Evolutionary conservation across 768 basidiomycete genomes (phyloP).

Genomic region (Zangia roseola): DNA sequence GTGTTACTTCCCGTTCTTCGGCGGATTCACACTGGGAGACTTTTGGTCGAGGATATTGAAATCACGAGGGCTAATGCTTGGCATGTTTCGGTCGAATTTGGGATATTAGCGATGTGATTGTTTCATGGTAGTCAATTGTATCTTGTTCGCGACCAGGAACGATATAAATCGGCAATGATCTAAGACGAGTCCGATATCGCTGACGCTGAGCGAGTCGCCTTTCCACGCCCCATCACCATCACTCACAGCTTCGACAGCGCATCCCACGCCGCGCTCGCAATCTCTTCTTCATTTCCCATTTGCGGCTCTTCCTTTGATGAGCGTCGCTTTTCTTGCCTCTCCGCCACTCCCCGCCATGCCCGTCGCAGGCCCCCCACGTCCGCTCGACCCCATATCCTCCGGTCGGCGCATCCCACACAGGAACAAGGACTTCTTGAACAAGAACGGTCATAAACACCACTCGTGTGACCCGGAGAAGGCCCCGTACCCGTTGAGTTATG

Average conservation of each 20-base stretch:
- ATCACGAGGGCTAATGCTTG: conserved; percentile 32
- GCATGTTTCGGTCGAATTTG: conserved; percentile 26
- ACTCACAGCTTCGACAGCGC: neutral
- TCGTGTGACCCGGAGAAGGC: conserved; percentile 72
- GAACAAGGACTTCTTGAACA: conserved; percentile 57
- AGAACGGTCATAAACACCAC: conserved; percentile 65
- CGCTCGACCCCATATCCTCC: conserved; percentile 19
- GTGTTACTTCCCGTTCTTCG: conserved; percentile 39
- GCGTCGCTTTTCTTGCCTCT: conserved; percentile 9
- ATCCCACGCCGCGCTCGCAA: conserved; percentile 6
- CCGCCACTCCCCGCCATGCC: conserved; percentile 25
- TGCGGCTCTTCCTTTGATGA: neutral
- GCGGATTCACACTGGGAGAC: conserved; percentile 45
- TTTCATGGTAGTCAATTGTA: conserved; percentile 14
- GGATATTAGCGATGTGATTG: conserved; percentile 22
- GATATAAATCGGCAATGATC: neutral
- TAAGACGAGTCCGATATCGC: neutral
- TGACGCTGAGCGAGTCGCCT: conserved; percentile 1
- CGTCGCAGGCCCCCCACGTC: conserved; percentile 15
- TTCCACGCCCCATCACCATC: conserved; percentile 14
- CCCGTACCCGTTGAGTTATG: conserved; percentile 76
- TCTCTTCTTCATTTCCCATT: neutral
- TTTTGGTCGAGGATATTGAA: conserved; percentile 43
- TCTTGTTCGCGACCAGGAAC: conserved; percentile 7
- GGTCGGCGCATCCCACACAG: conserved; percentile 34